These are phyloP conservation scores for Tolypocladium capitatum DNA, from an alignment of 2,329 filamentous ascomycete species.

Conservation along the genomic window DNA sequence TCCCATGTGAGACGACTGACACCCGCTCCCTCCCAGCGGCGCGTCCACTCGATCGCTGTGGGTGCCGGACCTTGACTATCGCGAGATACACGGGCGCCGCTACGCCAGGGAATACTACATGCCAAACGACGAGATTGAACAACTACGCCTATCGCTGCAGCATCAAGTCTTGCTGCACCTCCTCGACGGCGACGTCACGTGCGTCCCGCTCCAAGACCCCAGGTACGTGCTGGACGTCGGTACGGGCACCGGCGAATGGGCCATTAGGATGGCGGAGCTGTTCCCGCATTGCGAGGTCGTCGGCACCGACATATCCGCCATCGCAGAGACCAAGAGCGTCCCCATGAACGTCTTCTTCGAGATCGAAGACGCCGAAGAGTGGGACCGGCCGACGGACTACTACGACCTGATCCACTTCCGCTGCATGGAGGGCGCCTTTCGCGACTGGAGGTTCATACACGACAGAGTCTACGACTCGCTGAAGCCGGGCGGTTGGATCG, in stretches of 20 bases:
- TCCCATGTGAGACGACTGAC: not conserved
- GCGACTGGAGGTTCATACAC: conserved; percentile 42
- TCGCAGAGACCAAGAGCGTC: conserved; percentile 39
- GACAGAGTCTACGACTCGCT: conserved; percentile 37
- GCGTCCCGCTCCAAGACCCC: conserved; percentile 26
- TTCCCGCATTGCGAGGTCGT: conserved; percentile 42
- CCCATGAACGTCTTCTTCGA: conserved; percentile 48
- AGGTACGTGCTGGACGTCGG: conserved; percentile 41
- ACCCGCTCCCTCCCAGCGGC: conserved; percentile 13
- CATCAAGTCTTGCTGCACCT: conserved; percentile 49
- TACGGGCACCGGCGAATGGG: conserved; percentile 42
- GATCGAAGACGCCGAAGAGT: conserved; percentile 47
- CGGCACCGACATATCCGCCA: conserved; percentile 45
- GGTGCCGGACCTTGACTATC: conserved; percentile 38
- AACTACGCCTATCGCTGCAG: conserved; percentile 46
- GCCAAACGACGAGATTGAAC: conserved; percentile 53
- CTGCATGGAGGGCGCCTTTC: conserved; percentile 41
- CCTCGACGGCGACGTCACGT: conserved; percentile 30
- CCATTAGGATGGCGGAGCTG: conserved; percentile 38
- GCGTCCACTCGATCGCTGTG: conserved; percentile 36
- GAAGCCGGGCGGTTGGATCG: conserved; percentile 44
- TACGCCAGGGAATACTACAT: conserved; percentile 51
- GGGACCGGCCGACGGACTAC: conserved; percentile 37
- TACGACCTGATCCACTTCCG: conserved; percentile 46
- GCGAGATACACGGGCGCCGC: conserved; percentile 47